These are phyloP conservation scores for Phytophthora brassicae DNA, from an alignment of 352 stramenopile genomes.

Conservation along the genomic window DNA sequence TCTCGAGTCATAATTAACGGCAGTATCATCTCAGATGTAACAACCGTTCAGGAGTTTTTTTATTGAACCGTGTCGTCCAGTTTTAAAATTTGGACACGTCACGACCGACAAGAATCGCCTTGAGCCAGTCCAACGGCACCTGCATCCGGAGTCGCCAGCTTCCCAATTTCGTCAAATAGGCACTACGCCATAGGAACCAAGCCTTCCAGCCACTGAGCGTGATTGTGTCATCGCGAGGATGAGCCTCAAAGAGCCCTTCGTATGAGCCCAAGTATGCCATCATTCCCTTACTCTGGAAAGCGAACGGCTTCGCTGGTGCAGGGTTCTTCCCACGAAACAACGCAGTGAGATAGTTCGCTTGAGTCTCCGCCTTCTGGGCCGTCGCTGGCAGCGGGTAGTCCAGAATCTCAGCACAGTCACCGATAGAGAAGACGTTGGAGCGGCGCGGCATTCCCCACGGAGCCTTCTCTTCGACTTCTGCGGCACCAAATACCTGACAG, in stretches of 20 bases:
- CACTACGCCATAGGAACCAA: constrained; percentile 93
- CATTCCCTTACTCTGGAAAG: constrained; percentile 86
- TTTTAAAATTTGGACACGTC: constrained; percentile 95
- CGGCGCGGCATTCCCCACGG: constrained; percentile 66
- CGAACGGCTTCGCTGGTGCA: constrained; percentile 55
- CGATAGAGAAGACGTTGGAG: constrained; percentile 94
- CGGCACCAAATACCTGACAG: constrained; percentile 70
- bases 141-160: constrained; percentile 92
- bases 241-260: constrained; percentile 89
- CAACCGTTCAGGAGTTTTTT: constrained; percentile 12
- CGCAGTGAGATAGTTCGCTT: constrained; percentile 64
- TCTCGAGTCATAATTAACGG: too few relatives aligned
- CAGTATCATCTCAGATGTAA: constrained; percentile 3
- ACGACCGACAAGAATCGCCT: constrained; percentile 94
- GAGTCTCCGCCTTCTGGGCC: constrained; percentile 90
- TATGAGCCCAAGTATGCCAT: constrained; percentile 95
- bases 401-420: constrained; percentile 91
- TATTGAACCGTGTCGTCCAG: constrained; percentile 3
- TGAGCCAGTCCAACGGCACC: constrained; percentile 98
- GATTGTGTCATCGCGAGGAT: constrained; percentile 44
- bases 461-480: constrained; percentile 54
- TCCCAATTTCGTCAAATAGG: constrained; percentile 96
- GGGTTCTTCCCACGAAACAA: constrained; percentile 62
- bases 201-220: constrained; percentile 87
- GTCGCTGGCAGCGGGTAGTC: constrained; percentile 89